phyloP scores from a whole-genome alignment of 1,284 basidiomycete species.

The Tilletia horrida region DNA sequence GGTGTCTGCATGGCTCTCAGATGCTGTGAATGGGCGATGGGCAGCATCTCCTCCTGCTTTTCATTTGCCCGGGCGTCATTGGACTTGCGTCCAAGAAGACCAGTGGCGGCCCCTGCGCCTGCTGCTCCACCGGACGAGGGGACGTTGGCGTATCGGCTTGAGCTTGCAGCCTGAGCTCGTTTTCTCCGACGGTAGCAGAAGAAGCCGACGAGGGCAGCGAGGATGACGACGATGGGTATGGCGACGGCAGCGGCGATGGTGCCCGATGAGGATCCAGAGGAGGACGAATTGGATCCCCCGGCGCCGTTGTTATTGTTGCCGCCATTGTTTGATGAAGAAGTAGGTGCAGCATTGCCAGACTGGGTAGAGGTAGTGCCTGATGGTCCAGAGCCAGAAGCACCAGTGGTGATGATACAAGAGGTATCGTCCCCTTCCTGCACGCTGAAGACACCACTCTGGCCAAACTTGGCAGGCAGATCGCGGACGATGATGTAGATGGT shows the following conservation, averaged over 20 bases:
- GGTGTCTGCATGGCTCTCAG: background rate
- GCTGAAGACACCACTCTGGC: constrained; percentile 15
- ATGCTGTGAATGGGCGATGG: constrained; percentile 2
- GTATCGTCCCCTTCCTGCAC: background rate
- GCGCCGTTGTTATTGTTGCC: background rate
- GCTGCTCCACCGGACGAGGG: background rate
- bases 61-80: background rate
- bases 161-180: background rate
- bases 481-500: constrained; percentile 13
- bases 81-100: background rate
- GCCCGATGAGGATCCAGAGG: background rate
- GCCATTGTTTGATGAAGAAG: background rate
- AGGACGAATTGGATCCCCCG: background rate
- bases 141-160: constrained; percentile 5
- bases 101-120: background rate
- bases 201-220: constrained; percentile 5
- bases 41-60: constrained; percentile 14
- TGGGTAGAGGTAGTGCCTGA: background rate
- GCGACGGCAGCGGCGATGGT: constrained; percentile 13
- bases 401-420: background rate
- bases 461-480: constrained; percentile 2
- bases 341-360: background rate
- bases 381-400: background rate
- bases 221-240: constrained; percentile 17
- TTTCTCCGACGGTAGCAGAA: constrained; percentile 2